Evolutionary conservation across 1,139 yeast species (phyloP), one percentile per base, ranked within the genome.

Genomic region (Geotrichum klebahnii): DNA sequence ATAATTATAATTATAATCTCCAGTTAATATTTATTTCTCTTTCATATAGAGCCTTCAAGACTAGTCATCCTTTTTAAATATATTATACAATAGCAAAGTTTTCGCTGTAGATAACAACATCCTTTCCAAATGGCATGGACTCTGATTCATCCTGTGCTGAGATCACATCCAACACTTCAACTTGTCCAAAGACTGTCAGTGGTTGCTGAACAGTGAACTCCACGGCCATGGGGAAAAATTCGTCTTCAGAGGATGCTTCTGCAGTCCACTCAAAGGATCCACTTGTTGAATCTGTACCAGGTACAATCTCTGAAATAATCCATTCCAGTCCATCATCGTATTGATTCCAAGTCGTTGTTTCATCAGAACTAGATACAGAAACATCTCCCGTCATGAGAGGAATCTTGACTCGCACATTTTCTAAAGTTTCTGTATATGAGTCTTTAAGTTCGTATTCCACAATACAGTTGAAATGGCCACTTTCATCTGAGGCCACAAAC

Each of bases 161-260:
- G 14, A 68, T 70, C 48, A 77, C 74, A 50, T 68, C 73, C 16
- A 66, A 59, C 44, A 79, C 74, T 48, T 69, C 73, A 42, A 79
- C 73, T 39, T 70, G 68, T 48, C 79, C 77, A 51, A 76, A 64
- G 17, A 44, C 70, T 33, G 67, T 57, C 33, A 59, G 49, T 35
- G 67, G 65, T 22, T 66, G 71, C 51, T 65, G 64, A 46, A 69
- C 65, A 17, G 58, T 57, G 65, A 82, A 81, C 50, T 70, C 67
- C 35, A 87, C 77, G 60, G 80, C 80, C 76, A 92, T 80, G 56
- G 98, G 98, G 84, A 89, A 90, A 62, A 92, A 75, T 19, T 82
- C 78, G 55, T 88, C 96, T 68, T 90, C 97, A 54, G 79, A 81
- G 44, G 75, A 81, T 6, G 83, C 85, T 58, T 82, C 84, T 54